Base-by-base conservation (phyloP, 2,329 filamentous ascomycete genomes). In the Dactylellina cionopaga region DNA sequence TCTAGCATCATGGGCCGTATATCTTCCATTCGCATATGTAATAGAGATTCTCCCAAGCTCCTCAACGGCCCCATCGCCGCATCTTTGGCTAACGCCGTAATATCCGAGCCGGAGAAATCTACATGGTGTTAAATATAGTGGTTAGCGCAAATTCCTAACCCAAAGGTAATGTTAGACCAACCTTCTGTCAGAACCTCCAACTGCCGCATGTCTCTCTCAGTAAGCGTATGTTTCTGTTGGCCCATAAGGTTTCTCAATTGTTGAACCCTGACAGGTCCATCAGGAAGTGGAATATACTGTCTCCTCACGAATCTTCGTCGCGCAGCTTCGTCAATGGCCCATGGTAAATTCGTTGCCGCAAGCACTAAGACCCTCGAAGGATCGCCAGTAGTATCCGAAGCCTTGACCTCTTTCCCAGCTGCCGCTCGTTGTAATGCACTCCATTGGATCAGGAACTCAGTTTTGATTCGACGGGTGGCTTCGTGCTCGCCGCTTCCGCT, bases 101-200 rank as follows among this genome's bases (percentile, higher is more conserved):
- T 96, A 78, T 99, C 95, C 1, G 92, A 96, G 44, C 95, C 95
- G 6, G 92, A 97, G 81, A 96, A 99, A n/a, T 92, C 93, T 97
- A 75, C 17, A 13, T n/a, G n/a, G n/a, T n/a, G n/a, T n/a, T n/a
- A 54, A 22, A 72, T 49, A 55, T 55, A 75, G 19, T 24, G 13
- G 6, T 17, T 70, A 13, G 62, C 62, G 19, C 5, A 35, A 11
- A 17, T 46, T 37, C 17, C 6, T 22, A 13, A 22, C 33, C 11
- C 1, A 3, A 46, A 43, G 19, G 6, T 7, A 29, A 39, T 29
- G 13, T 6, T 46, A 1, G n/a, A 25, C 46, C 78, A 83, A 94
- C 92, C 92, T 77, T 96, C 91, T 43, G 95, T 98, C 59, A 95
- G 80, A 64, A 82, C 80, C n/a, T 98, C 91, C 33, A 99, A 81